These are phyloP conservation scores for Naumovozyma dairenensis DNA, from an alignment of 805 yeast species.

Conservation along the genomic window DNA sequence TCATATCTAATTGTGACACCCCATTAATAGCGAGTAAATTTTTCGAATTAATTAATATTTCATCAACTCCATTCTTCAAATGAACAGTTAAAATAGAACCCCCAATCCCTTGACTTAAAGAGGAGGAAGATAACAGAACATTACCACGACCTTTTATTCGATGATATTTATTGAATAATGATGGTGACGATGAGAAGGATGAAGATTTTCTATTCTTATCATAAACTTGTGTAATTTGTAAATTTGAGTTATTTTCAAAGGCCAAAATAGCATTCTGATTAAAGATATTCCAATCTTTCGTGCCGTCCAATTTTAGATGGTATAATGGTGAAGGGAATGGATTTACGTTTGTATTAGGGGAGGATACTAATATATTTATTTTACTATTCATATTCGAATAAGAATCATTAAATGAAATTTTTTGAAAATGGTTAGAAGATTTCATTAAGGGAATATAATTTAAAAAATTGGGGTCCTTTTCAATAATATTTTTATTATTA, in stretches of 20 bases:
- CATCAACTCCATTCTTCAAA: slow-evolving; percentile 17
- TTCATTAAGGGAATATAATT: too few species aligned
- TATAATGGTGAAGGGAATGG: slow-evolving; percentile 4
- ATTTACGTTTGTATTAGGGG: slow-evolving; percentile 2
- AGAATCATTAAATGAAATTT: too few species aligned
- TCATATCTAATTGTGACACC: slow-evolving; percentile 20
- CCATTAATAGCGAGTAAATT: slow-evolving; percentile 27
- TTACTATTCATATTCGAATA: too few species aligned
- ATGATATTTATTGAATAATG: slow-evolving; percentile 14
- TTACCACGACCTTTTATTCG: slow-evolving; percentile 27
- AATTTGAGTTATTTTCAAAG: slow-evolving; percentile 23
- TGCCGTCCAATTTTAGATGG: slow-evolving; percentile 14
- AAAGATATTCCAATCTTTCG: slow-evolving; percentile 25
- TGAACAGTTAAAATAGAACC: slow-evolving; percentile 25
- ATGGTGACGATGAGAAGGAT: slow-evolving; percentile 1
- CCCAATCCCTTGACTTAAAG: slow-evolving; percentile 10
- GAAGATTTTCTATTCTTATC: slow-evolving; percentile 2
- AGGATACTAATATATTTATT: background rate
- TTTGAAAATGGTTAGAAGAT: too few species aligned
- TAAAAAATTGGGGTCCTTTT: too few species aligned
- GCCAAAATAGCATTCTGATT: slow-evolving; percentile 23
- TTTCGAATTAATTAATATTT: slow-evolving; percentile 21
- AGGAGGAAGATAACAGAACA: slow-evolving; percentile 17
- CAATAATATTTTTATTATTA: too few species aligned
- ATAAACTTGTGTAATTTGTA: slow-evolving; percentile 6